Base-by-base conservation (phyloP, 768 basidiomycete genomes). In the Amanita polypyramis region DNA sequence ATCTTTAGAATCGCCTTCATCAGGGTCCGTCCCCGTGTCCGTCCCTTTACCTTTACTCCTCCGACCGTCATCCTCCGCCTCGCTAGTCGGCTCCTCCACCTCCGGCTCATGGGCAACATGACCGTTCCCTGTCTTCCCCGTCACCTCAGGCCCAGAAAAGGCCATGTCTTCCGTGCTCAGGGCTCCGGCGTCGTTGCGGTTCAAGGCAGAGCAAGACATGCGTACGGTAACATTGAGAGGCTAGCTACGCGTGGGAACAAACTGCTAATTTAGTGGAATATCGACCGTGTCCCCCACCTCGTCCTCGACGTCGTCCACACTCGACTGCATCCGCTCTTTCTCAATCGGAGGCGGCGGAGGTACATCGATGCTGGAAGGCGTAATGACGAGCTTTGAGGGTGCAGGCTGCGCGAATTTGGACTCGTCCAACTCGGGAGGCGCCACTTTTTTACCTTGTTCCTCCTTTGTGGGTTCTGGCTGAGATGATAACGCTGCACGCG, bases 261-360 rank as follows among this genome's bases (percentile, higher is more conserved):
- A 20, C n/a, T 21, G 39, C 36, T 56, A 74, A 55, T 73, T 67
- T 63, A 79, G 63, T 34, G 74, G 70, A 52, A 86, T 83, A 56
- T 88, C 86, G 27, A 77, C 85, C 4, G 83, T 88, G 60, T 82
- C 83, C 0, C 85, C 87, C 39, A 88, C 74, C 25, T 88, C 87
- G 45, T 85, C 85, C 32, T 85, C 84, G 0, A 61, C 74, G 7
- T 80, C 75, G 27, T 78, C 81, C 17, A 62, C 56, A n/a, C 62
- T 65, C 52, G 66, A 58, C 21, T 19, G 17, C 45, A 66, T 59
- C 29, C 63, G 66, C 61, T 88, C 83, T 64, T 90, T 87, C 59
- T 85, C 82, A 11, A 85, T 73, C 0, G 83, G 84, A 20, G 86
- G 85, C 3, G 87, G 87, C 0, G 86, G 80, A 3, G 85, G 86